Evolutionary conservation across 208 protist species (phyloP), one percentile per base, ranked within the genome.

Genomic region (Trypanosomatidae sp.): DNA sequence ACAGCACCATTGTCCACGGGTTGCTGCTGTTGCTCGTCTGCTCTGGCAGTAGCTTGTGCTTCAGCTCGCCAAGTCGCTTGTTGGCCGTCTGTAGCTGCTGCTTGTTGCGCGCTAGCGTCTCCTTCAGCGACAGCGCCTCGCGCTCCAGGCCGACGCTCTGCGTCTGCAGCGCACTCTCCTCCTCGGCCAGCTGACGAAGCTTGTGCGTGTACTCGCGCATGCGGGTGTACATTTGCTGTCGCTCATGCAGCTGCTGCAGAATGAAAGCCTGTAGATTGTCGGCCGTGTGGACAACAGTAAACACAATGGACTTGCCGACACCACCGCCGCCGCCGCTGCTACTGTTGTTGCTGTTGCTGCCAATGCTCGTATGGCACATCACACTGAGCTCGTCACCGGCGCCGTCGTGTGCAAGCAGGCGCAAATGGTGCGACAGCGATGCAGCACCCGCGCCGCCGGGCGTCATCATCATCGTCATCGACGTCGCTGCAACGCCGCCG

Each of bases 101-200:
- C 24, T 56, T 54, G 52, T 71, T 81, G 25, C 77, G 61, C 20
- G 38, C 51, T 25, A 83, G 37, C 33, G 62, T 84, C 43, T 87
- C 81, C 41, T 75, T 66, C 43, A 92, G 48, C n/a, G 83, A 62
- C 19, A 62, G 30, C 8, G 67, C 51, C 64, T 95, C 81, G 1
- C 51, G 56, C 28, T 91, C 81, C 2, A 91, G 62, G 22, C 53
- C 54, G 11, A 75, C 66, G 13, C 56, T 58, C 47, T 72, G 62
- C 22, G 51, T 45, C 15, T 30, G 24, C 28, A 69, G 49, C 6
- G 66, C 52, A 15, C 46, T 50, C 33, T 82, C 62, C 22, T 75
- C 64, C 27, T 53, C 53, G 20, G 44, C 48, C 18, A 71, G 15
- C 15, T 56, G 48, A 6, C 32, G 15, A 13, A 92, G 44, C 43